Evolutionary conservation across 176 grass and related monocot species (phyloP), one percentile per base, ranked within the genome.

Genomic region (Triticum turgidum): DNA sequence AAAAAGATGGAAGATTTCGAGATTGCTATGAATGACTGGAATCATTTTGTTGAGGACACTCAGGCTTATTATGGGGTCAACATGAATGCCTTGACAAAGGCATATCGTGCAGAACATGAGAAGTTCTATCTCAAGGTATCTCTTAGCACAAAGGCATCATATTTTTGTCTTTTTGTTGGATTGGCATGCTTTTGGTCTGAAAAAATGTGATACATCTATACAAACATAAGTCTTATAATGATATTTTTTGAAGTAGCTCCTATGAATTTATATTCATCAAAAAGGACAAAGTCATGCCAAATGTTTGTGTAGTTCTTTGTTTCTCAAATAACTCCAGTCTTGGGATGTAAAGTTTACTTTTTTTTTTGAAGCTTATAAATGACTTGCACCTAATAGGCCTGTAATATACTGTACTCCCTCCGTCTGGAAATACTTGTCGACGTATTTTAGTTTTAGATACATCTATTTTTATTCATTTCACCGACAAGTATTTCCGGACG

Each of bases 121-220:
- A 99, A 99, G 85, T 99, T 94, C 83, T 96, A 94, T 87, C 82
- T 96, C 20, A 99, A 94, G 94, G 97, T 96, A 91, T 85, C 0
- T 1, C n/a, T 33, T 20, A 1, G 11, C 12, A 80, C 17, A 68
- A 54, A 30, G 38, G 20, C 22, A 58, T 7, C 9, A 4, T 68
- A 24, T 79, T 21, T 33, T 3, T 49, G 20, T 52, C 0, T 3
- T 59, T 77, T 29, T 18, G n/a, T 18, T 56, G 42, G 37, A 11
- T 72, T 82, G 17, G 15, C 70, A 78, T 85, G 61, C 44, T 75
- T 65, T 49, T 3, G 51, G 65, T 79, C 4, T 35, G 73, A 25
- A 72, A 81, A 82, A 61, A 54, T 81, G 30, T 5, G 22, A 25
- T 9, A 10, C 13, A 51, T 30, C 45, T 1, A 38, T 65, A 30